Percentiles rank a stretch among this genome's conserved stretches.
phyloP scores from a whole-genome alignment of 2,329 filamentous ascomycete genomes.

The Ophiostoma himal-ulmi region DNA sequence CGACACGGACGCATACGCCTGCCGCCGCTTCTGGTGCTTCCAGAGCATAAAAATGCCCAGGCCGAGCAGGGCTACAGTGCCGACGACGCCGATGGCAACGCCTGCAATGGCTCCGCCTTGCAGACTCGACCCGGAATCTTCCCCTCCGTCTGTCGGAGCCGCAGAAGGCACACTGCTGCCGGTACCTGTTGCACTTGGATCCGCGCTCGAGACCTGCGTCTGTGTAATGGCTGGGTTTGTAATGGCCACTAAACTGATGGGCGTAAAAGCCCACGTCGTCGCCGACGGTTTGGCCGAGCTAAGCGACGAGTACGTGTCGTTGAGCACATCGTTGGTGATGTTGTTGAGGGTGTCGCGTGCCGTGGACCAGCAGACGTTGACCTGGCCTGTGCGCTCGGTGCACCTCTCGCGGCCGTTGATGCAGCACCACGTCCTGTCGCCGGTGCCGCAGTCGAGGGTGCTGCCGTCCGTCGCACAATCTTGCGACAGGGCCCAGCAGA shows the following conservation, averaged over 20 bases:
- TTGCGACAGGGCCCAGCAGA: slow-evolving; percentile 24
- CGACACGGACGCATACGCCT: not conserved
- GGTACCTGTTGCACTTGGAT: not conserved
- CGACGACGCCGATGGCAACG: slow-evolving; percentile 20
- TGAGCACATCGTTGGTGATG: slow-evolving; percentile 21
- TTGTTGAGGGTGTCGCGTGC: slow-evolving; percentile 24
- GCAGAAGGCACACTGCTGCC: not conserved
- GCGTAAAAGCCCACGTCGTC: slow-evolving; percentile 23
- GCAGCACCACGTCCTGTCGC: slow-evolving; percentile 25
- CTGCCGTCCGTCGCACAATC: slow-evolving; percentile 24
- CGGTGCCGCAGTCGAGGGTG: slow-evolving; percentile 25
- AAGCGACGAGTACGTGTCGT: slow-evolving; percentile 25
- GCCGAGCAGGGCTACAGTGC: slow-evolving; percentile 18
- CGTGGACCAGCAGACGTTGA: slow-evolving; percentile 27
- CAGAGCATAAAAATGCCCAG: slow-evolving; percentile 19
- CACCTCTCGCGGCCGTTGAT: slow-evolving; percentile 22
- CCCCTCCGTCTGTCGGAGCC: not conserved
- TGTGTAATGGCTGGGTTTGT: slow-evolving; percentile 12
- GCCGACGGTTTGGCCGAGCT: slow-evolving; percentile 22
- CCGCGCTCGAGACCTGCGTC: not conserved
- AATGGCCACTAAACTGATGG: slow-evolving; percentile 20
- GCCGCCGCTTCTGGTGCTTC: slow-evolving; percentile 17
- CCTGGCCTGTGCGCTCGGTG: slow-evolving; percentile 21
- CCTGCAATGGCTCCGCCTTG: slow-evolving; percentile 22
- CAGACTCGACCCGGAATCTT: not conserved